Base-by-base conservation (phyloP, 495 filamentous ascomycete species). In the Penicillium diatomitis region DNA sequence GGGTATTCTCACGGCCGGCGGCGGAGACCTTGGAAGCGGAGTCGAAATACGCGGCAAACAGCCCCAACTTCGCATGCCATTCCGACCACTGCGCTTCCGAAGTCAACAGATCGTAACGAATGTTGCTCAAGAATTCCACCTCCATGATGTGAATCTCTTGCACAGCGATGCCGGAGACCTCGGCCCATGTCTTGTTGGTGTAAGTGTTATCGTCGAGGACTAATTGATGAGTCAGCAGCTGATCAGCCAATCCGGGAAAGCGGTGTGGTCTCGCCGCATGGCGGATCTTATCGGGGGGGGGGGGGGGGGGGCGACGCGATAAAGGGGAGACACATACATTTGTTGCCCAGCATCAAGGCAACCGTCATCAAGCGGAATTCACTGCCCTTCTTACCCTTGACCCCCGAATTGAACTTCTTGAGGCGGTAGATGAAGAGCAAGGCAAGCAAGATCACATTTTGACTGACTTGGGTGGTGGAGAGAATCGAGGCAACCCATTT, bases 151-250 rank as follows among this genome's bases (percentile, higher is more conserved):
- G 94, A 38, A 99, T 95, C 67, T 99, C 94, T 46, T 82, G 82
- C 8, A 97, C 94, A 4, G 86, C 85, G 50, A 99, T 95, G 11
- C 88, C 85, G 28, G 94, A 96, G 38, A 99, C 94, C 56, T 99
- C 94, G 9, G 94, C 92, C 94, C 94, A 99, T 2, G 94, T 97
- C 74, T 97, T 96, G 74, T 99, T 99, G 45, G 94, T 97, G 68
- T 97, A 99, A 2, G 94, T 97, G 65, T 97, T 99, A 60, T 99
- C 94, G 62, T 99, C 94, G 54, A 99, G 71, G 60, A 96, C 86
- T 90, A 51, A 8, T 20, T 38, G 45, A 39, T 48, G 39, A 50
- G 57, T 72, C 61, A 73, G 68, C 56, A 47, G 11, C 1, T 8
- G 0, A 32, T 11, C 27, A 34, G 12, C 47, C 38, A 54, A 20